A percentile compares a stretch with the other conserved stretches of the same genome.
These are phyloP conservation scores for Yamadazyma sp. DNA, from an alignment of 1,139 yeast genomes.

Conservation along the genomic window DNA sequence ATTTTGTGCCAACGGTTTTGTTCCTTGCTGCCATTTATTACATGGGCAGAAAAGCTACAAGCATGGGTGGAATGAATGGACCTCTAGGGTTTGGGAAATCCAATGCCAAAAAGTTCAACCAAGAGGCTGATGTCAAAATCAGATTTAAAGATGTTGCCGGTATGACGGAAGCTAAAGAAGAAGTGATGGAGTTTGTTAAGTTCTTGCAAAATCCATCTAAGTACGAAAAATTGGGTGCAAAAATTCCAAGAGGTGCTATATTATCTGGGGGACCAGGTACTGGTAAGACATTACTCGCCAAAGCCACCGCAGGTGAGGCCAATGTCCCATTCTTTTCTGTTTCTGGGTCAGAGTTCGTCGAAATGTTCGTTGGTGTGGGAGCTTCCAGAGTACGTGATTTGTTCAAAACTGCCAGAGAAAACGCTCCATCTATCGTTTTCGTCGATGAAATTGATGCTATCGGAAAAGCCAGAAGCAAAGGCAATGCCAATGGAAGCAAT, in stretches of 20 bases:
- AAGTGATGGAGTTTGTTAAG: slow-evolving; percentile 95
- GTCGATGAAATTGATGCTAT: slow-evolving; percentile 98
- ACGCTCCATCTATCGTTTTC: slow-evolving; percentile 91
- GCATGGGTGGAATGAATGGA: slow-evolving; percentile 62
- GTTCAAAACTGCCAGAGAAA: slow-evolving; percentile 87
- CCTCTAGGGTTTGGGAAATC: slow-evolving; percentile 81
- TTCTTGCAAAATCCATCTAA: slow-evolving; percentile 86
- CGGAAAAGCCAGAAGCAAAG: slow-evolving; percentile 89
- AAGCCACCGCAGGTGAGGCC: slow-evolving; percentile 99
- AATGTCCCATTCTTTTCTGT: slow-evolving; percentile 95
- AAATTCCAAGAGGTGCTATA: slow-evolving; percentile 97
- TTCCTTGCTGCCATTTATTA: slow-evolving; percentile 84
- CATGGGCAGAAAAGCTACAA: slow-evolving; percentile 55
- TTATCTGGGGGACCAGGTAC: slow-evolving; percentile 99
- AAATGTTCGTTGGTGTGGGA: slow-evolving; percentile 99
- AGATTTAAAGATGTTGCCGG: slow-evolving; percentile 96
- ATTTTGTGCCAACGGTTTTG: slow-evolving; percentile 78
- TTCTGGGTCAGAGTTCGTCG: slow-evolving; percentile 97
- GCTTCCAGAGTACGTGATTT: slow-evolving; percentile 96
- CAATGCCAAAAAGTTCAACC: slow-evolving; percentile 87
- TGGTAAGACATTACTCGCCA: slow-evolving; percentile 96
- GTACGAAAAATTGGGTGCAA: slow-evolving; percentile 90
- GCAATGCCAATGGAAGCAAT: slow-evolving; percentile 81
- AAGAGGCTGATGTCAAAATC: slow-evolving; percentile 85
- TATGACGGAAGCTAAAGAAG: slow-evolving; percentile 95